Evolutionary conservation across 208 protist genomes (phyloP), one percentile per base, ranked within the genome.

Genomic region (Crithidia sp.): DNA sequence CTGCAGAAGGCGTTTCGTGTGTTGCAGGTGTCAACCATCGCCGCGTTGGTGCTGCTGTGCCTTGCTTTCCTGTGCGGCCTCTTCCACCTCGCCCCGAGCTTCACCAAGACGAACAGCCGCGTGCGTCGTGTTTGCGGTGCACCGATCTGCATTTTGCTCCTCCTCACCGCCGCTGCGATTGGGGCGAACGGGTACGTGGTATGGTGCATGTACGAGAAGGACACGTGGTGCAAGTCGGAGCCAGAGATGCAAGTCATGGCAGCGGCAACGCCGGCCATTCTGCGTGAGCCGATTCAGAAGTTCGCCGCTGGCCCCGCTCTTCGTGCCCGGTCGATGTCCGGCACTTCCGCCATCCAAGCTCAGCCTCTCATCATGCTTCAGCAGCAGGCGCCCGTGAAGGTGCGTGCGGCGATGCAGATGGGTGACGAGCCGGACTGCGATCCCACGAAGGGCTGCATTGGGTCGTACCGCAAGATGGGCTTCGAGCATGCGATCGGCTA

Each of bases 391-490:
- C 8, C 55, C 8, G 7, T 8, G 17, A n/a, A n/a, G 10, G 14
- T 50, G 7, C 50, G 39, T 4, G 43, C 39, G 5, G 57, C 28
- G 7, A 10, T 55, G 2, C 55, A 17, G 43, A 41, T 53, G 37
- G 14, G 36, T 45, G 28, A 47, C 3, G 52, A 7, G 2, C 45
- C 45, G 65, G 1, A 12, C 17, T 85, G 80, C 64, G 67, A 79
- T 57, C 71, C 70, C 4, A 79, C 79, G 28, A 63, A 82, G 3
- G 71, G 67, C 53, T 85, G 81, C 63, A 57, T 85, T 16, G 5
- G 28, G 28, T 82, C 81, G 6, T 85, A 65, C 72, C 59, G 55
- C 28, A 17, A 62, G 0, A 85, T 85, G 81, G 76, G 76, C 12
- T 85, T 82, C 64, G 56, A 68, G n/a, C 10, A 7, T n/a, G 41